Percentiles rank a stretch among this genome's conserved stretches.
Evolutionary conservation across 208 protist species (phyloP).

Genomic region (Acanthamoeba royreba): DNA sequence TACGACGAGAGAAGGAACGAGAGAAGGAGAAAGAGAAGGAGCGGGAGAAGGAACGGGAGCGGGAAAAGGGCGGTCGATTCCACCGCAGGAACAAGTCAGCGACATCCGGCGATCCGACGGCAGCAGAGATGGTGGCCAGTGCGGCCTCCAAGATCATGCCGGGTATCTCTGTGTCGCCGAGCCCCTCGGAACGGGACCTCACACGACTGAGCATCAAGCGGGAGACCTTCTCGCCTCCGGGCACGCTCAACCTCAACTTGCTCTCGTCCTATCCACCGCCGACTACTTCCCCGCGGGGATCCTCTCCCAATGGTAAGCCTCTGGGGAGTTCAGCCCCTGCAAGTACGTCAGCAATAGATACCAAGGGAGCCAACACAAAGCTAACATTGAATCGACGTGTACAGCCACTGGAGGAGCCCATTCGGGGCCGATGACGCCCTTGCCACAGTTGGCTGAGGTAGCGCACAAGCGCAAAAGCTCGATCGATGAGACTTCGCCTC

Average conservation of each 20-base stretch:
- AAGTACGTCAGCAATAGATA: not conserved
- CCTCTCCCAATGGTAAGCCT: not conserved
- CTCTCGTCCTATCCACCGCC: not conserved
- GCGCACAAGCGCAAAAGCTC: not conserved
- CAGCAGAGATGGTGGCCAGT: not conserved
- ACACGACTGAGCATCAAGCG: constrained; percentile 3
- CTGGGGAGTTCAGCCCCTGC: not conserved
- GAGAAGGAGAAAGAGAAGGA: not conserved
- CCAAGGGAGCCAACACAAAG: not conserved
- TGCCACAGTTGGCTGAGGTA: not conserved
- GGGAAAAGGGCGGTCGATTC: not conserved
- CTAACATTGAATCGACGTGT: too few species aligned
- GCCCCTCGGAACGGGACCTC: not conserved
- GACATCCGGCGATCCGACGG: not conserved
- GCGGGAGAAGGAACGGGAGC: too few species aligned
- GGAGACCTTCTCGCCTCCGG: not conserved
- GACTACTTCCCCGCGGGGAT: not conserved
- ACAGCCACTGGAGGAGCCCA: not conserved
- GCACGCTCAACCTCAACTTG: constrained; percentile 2
- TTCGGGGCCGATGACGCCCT: not conserved
- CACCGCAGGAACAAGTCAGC: not conserved
- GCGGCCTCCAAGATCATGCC: too few species aligned
- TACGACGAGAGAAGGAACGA: not conserved
- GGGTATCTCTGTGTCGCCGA: not conserved
- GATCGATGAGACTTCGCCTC: not conserved